Base-by-base conservation (phyloP, 768 basidiomycete species). In the Ephemerocybe angulata region DNA sequence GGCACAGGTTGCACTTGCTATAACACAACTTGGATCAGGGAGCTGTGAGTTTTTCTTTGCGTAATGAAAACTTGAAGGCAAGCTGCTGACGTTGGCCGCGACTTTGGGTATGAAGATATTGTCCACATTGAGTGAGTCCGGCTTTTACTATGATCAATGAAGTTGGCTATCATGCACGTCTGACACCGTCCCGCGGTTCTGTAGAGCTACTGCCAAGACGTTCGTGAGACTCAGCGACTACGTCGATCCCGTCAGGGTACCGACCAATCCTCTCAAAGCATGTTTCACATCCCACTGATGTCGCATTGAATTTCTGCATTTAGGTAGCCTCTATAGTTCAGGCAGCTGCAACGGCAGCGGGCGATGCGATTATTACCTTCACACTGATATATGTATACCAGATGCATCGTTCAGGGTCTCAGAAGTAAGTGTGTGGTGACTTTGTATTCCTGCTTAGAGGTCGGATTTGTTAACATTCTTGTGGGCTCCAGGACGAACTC, bases 271-370 rank as follows among this genome's bases (percentile, higher is more conserved):
- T n/a, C n/a, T n/a, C n/a, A n/a, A n/a, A n/a, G n/a, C n/a, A n/a
- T n/a, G n/a, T n/a, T n/a, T 40, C 3, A 11, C 15, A 3, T n/a
- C 21, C 31, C 5, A 27, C 31, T 22, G 19, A 24, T 35, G n/a
- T 24, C 7, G n/a, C 12, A 1, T 10, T 1, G 15, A 13, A 17
- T 13, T 17, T n/a, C 11, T 3, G 7, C n/a, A n/a, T 13, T 8
- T 38, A 55, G 54, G 42, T 27, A 48, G 2, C 38, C 15, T 50
- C 54, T 7, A 31, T 37, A 15, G 50, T 55, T 22, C 54, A 55
- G 33, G 54, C 47, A 2, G 35, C 38, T 1, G 22, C 54, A 1
- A 48, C 54, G 19, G 54, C 54, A 12, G 42, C 48, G 1, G 37
- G 47, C 25, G 54, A 55, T 22, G 29, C 50, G 27, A 19, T 48